A percentile compares a stretch with the other conserved stretches of the same genome.
Conservation (phyloP, 441 rosid species). For the Kokia cookei region DNA sequence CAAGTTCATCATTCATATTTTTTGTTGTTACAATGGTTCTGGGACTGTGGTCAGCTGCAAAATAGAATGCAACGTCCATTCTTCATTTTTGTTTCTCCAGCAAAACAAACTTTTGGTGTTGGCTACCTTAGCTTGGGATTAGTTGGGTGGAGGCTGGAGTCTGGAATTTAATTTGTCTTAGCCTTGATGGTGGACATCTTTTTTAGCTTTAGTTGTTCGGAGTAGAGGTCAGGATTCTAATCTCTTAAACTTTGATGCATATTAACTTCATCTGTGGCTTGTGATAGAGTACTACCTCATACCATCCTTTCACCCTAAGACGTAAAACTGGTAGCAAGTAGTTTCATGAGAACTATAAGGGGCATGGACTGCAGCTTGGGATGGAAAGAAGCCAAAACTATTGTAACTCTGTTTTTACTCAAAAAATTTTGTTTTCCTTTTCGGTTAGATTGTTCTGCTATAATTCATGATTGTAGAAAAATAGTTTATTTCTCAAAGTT, state of each 20-base stretch:
- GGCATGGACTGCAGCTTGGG: background rate
- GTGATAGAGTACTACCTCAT: background rate
- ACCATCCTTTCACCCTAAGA: background rate
- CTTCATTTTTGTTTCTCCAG: background rate
- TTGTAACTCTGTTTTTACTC: background rate
- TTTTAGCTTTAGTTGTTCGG: background rate
- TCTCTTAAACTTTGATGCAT: background rate
- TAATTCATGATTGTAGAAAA: background rate
- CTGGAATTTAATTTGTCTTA: background rate
- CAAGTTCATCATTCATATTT: background rate
- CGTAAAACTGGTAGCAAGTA: no score
- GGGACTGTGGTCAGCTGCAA: background rate
- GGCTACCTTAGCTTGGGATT: background rate
- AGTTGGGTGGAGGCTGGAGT: background rate
- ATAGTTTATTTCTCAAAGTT: background rate
- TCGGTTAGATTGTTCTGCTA: background rate
- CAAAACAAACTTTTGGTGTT: background rate
- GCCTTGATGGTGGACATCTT: background rate
- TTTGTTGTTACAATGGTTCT: background rate
- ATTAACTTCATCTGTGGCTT: background rate
- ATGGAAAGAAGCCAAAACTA: background rate
- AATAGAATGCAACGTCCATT: background rate
- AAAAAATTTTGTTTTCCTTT: background rate
- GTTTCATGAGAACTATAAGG: background rate
- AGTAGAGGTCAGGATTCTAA: background rate